Conservation (phyloP, 1,284 basidiomycete genomes). For the Fomes fomentarius region DNA sequence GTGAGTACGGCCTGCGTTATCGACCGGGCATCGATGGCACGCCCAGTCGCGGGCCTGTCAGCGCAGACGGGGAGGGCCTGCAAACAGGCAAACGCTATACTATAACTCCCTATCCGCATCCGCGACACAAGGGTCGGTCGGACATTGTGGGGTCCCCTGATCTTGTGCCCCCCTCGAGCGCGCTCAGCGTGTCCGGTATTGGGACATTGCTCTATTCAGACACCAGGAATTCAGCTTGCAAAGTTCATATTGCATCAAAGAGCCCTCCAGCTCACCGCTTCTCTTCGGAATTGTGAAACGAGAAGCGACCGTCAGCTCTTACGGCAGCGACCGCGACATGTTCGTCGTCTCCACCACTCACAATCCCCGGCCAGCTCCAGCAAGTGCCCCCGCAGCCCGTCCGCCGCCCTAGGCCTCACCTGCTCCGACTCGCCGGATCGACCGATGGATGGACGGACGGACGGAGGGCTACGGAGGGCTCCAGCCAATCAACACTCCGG, state of each 20-base stretch:
- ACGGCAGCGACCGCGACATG: conserved; percentile 18
- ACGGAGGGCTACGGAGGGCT: no score
- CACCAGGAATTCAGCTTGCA: background rate
- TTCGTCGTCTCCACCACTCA: conserved; percentile 14
- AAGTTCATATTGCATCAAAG: conserved; percentile 20
- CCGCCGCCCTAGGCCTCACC: no score
- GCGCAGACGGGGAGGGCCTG: conserved; percentile 2
- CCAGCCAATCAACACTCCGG: no score
- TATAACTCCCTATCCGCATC: conserved; percentile 3
- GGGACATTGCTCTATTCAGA: conserved; percentile 17
- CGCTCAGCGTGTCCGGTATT: conserved; percentile 5
- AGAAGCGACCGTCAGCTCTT: conserved; percentile 16
- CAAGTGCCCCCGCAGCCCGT: no score
- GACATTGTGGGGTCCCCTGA: conserved; percentile 13
- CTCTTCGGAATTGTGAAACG: conserved; percentile 22
- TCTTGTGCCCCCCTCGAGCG: conserved; percentile 11
- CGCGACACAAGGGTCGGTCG: conserved; percentile 8
- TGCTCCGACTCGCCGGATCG: no score
- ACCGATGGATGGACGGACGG: no score
- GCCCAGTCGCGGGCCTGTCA: conserved; percentile 2
- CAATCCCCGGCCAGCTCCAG: conserved; percentile 14
- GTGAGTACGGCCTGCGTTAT: conserved; percentile 4
- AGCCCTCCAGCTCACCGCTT: conserved; percentile 14
- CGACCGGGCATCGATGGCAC: conserved; percentile 11
- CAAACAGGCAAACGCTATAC: conserved; percentile 2